Evolutionary conservation across 805 yeast species (phyloP), one percentile per base, ranked within the genome.

Genomic region (Candida loeiensis): DNA sequence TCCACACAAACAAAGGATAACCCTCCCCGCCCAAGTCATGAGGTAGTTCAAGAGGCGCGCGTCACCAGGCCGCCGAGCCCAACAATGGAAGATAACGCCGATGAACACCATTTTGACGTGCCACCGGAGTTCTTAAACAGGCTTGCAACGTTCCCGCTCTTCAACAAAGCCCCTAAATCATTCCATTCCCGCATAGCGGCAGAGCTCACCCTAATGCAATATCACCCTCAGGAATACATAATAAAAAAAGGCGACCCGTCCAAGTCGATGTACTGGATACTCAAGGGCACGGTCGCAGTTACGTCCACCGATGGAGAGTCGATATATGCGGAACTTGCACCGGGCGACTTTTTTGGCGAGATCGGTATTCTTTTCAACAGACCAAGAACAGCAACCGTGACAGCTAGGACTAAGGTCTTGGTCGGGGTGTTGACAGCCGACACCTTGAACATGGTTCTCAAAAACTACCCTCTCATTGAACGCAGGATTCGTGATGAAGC

Each of bases 251-350:
- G 91, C 1, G 89, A 83, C 48, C 82, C 80, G 1, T 80, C 88
- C 2, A 75, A 74, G 48, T 76, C 90, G 15, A 82, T 85, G 86
- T 84, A 82, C 53, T 83, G 91, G 89, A 80, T 84, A 27, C 58
- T 84, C 12, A 75, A 83, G 51, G 93, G 93, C 2, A 72, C 80
- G 0, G 91, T 84, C 2, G 77, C 79, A n/a, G 87, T 85, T 9
- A 77, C 88, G 0, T 79, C 86, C 11, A 74, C 85, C 1, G 93
- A 84, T 54, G 90, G 88, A 20, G 91, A 84, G 59, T 74, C 85
- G 3, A 70, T 79, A 3, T 81, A 80, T 51, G 89, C 90, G 1
- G 88, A 81, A 53, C 61, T 84, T 6, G 71, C 74, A 3, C 72
- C 81, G 3, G 91, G 91, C 2, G 71, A 81, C 15, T 82, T 80